phyloP scores from a whole-genome alignment of 495 filamentous ascomycete genomes.

The Penicillium diatomitis region DNA sequence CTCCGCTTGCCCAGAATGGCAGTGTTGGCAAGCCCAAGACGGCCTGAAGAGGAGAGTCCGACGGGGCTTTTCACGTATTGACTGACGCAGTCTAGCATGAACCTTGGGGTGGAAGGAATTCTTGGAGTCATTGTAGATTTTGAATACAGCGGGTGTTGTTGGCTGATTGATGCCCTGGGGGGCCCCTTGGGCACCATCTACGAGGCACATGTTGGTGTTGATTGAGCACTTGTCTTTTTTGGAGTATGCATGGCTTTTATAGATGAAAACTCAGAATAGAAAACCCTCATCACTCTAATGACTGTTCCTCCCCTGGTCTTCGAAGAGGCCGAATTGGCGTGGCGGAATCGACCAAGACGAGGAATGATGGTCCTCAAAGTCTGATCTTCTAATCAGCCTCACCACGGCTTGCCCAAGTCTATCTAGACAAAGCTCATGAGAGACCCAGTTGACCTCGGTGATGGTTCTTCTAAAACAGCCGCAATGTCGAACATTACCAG shows the following conservation, averaged over 20 bases:
- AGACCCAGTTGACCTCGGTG: too few species aligned
- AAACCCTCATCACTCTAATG: background rate
- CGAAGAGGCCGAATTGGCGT: background rate
- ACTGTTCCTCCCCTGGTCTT: background rate
- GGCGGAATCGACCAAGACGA: too few species aligned
- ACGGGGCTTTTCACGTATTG: constrained; percentile 1
- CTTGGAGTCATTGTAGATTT: background rate
- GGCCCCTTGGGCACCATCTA: background rate
- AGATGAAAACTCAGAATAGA: constrained; percentile 10
- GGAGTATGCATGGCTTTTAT: constrained; percentile 10
- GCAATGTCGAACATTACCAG: too few species aligned
- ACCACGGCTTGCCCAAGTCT: too few species aligned
- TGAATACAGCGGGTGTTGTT: constrained; percentile 1
- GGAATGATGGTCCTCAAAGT: too few species aligned
- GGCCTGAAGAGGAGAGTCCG: constrained; percentile 16
- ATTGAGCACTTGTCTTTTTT: background rate
- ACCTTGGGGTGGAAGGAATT: background rate
- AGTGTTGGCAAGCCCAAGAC: constrained; percentile 30
- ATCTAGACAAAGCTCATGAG: too few species aligned
- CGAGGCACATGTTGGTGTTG: background rate
- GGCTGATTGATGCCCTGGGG: background rate
- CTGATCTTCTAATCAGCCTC: too few species aligned
- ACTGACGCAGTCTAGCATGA: background rate
- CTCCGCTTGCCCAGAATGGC: constrained; percentile 23
- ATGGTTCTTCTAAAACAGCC: too few species aligned